These are phyloP conservation scores for Ophiocordyceps camponoti-saundersi DNA, from an alignment of 2,329 filamentous ascomycete species.

Conservation along the genomic window DNA sequence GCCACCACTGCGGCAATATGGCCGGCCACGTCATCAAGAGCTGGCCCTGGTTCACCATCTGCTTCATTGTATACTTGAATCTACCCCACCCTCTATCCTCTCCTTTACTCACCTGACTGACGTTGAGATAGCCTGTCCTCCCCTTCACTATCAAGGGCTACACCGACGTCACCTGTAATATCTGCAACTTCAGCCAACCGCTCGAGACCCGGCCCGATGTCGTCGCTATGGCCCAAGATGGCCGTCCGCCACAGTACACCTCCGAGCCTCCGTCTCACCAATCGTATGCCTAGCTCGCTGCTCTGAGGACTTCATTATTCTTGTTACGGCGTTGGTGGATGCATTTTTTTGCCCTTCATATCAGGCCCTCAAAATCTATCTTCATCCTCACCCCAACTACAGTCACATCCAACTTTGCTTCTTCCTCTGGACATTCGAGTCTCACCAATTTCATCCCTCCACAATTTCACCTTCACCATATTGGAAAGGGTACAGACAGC, in stretches of 20 bases:
- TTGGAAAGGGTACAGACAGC: neutral
- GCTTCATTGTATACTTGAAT: slow-evolving; percentile 42
- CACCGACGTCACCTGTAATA: slow-evolving; percentile 53
- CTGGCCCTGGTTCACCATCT: slow-evolving; percentile 64
- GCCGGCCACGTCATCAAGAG: slow-evolving; percentile 42
- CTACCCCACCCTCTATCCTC: neutral
- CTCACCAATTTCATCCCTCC: neutral
- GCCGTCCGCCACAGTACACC: slow-evolving; percentile 10
- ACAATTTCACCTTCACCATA: neutral
- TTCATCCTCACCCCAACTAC: neutral
- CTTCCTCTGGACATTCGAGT: neutral
- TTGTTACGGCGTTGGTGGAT: neutral
- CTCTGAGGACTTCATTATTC: neutral
- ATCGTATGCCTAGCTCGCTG: neutral
- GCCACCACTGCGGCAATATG: slow-evolving; percentile 51
- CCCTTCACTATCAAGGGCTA: slow-evolving; percentile 53
- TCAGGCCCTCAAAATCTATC: neutral
- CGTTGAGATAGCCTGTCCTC: slow-evolving; percentile 39
- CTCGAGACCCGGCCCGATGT: slow-evolving; percentile 40
- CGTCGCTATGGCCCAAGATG: slow-evolving; percentile 29
- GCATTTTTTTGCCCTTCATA: neutral
- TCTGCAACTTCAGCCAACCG: slow-evolving; percentile 62
- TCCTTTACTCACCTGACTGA: neutral
- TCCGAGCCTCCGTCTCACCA: neutral
- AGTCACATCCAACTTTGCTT: neutral